Conservation (phyloP, 768 basidiomycete genomes). For the Hygrophoropsis aurantiaca region DNA sequence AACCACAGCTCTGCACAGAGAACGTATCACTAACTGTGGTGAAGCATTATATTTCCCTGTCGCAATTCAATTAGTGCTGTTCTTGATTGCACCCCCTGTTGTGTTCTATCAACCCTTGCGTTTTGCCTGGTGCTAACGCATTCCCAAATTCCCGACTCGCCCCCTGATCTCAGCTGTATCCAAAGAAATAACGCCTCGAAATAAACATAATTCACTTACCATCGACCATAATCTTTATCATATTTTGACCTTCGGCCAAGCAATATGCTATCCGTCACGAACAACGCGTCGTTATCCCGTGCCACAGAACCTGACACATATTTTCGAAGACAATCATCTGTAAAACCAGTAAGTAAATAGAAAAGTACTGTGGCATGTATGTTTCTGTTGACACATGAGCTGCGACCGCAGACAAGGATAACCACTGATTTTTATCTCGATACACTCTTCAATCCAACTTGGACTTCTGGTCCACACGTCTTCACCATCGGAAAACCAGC, state of each 20-base stretch:
- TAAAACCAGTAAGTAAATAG: background rate
- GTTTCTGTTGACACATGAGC: background rate
- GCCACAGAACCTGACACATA: background rate
- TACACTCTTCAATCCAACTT: slow-evolving; percentile 40
- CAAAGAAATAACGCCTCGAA: no score
- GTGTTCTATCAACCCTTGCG: no score
- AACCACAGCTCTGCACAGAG: no score
- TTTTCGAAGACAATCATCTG: background rate
- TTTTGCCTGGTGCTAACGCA: no score
- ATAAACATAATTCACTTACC: no score
- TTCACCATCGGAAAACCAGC: slow-evolving; percentile 20
- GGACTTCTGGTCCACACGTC: slow-evolving; percentile 30
- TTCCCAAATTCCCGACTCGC: no score
- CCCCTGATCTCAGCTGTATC: no score
- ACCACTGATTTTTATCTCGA: slow-evolving; percentile 48
- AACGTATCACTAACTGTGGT: no score
- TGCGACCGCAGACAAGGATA: background rate
- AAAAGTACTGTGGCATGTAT: background rate
- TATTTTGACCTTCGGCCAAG: background rate
- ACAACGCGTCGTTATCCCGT: background rate
- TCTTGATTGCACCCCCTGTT: no score
- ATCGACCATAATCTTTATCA: no score
- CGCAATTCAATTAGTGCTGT: no score
- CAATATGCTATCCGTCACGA: background rate
- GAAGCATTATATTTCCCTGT: no score